phyloP scores from a whole-genome alignment of 805 yeast genomes.

The Naumovozyma baii region DNA sequence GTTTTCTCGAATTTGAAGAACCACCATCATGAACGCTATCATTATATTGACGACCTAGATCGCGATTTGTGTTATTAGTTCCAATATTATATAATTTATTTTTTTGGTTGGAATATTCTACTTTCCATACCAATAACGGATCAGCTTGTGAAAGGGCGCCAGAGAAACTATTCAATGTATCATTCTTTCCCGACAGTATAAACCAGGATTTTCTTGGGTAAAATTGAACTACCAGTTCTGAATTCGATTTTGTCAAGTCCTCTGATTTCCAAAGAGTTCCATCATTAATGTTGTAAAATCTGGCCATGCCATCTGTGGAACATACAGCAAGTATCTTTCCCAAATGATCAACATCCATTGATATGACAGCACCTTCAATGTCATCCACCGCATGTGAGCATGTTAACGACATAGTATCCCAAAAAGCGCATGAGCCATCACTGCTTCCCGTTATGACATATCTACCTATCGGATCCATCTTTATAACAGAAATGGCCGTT shows the following conservation, averaged over 20 bases:
- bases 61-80: not conserved
- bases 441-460: slow-evolving; percentile 42
- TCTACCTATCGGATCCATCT: slow-evolving; percentile 44
- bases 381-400: slow-evolving; percentile 12
- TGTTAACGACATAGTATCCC: slow-evolving; percentile 16
- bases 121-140: slow-evolving; percentile 12
- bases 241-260: slow-evolving; percentile 2
- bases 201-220: slow-evolving; percentile 21
- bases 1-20: not conserved
- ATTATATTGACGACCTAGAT: not conserved
- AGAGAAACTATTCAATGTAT: slow-evolving; percentile 11
- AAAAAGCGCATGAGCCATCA: slow-evolving; percentile 21
- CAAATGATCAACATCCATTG: slow-evolving; percentile 17
- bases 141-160: slow-evolving; percentile 7
- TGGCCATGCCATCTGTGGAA: slow-evolving; percentile 11
- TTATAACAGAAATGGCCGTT: slow-evolving; percentile 39
- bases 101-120: slow-evolving; percentile 1
- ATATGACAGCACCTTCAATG: slow-evolving; percentile 11
- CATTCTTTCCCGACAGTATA: slow-evolving; percentile 14
- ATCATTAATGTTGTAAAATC: slow-evolving; percentile 12
- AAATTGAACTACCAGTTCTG: slow-evolving; percentile 16
- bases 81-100: not conserved
- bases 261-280: slow-evolving; percentile 5
- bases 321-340: slow-evolving; percentile 19
- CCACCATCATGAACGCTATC: not conserved